Conservation (phyloP, 352 stramenopile genomes). For the Phytophthora meadii region DNA sequence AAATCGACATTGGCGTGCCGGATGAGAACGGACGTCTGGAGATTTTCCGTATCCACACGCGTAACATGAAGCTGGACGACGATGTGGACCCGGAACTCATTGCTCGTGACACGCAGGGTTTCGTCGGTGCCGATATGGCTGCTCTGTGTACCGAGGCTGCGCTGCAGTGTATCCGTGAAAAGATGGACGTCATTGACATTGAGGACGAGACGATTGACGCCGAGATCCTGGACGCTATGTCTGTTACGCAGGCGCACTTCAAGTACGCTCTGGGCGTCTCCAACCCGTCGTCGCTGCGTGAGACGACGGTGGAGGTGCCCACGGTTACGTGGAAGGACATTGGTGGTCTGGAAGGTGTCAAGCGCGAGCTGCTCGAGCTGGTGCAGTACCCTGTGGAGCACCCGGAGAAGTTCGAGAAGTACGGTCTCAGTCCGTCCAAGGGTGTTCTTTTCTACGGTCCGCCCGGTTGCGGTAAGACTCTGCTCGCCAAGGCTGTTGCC, state of each 20-base stretch:
- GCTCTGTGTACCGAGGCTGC: constrained; percentile 98
- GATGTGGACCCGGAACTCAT: constrained; percentile 98
- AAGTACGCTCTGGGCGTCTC: constrained; percentile 97
- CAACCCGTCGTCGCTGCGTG: constrained; percentile 98
- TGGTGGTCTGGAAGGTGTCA: constrained; percentile 97
- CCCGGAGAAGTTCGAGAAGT: constrained; percentile 99
- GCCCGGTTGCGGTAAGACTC: constrained; percentile 99
- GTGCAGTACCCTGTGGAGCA: constrained; percentile 99
- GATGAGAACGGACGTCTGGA: constrained; percentile 99
- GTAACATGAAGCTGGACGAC: constrained; percentile 99
- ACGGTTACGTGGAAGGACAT: constrained; percentile 99
- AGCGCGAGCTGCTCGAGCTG: constrained; percentile 99
- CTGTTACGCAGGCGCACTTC: constrained; percentile 99
- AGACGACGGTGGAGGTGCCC: constrained; percentile 99
- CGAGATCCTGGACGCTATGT: constrained; percentile 98
- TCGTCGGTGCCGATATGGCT: constrained; percentile 99
- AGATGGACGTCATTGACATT: constrained; percentile 99
- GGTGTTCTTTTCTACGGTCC: constrained; percentile 99
- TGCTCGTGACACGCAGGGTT: constrained; percentile 98
- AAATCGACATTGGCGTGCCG: constrained; percentile 99
- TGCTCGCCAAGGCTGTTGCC: constrained; percentile 99
- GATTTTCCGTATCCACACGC: constrained; percentile 99
- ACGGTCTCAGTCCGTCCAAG: constrained; percentile 93
- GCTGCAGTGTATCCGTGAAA: constrained; percentile 99
- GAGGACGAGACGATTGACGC: constrained; percentile 99